These are phyloP conservation scores for Chaetomiaceae sp. DNA, from an alignment of 2,329 filamentous ascomycete genomes.

Conservation along the genomic window DNA sequence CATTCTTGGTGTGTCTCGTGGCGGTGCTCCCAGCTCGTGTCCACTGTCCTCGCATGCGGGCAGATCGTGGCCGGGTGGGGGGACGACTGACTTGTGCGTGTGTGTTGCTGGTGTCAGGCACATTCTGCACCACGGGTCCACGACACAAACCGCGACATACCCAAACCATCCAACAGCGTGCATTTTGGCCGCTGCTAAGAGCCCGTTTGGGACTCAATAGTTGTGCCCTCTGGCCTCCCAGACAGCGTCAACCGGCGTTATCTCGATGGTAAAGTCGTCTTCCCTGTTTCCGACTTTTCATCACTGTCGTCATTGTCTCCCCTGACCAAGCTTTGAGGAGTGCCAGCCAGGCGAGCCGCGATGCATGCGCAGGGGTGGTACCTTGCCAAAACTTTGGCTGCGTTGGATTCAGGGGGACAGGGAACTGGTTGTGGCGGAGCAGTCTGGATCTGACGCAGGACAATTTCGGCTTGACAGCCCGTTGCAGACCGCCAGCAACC, in stretches of 20 bases:
- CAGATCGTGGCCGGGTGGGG: neutral
- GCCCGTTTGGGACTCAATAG: too few relatives aligned
- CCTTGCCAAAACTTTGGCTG: conserved; percentile 15
- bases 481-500: conserved; percentile 12
- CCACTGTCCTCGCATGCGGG: neutral
- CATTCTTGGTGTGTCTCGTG: neutral
- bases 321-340: conserved; percentile 3
- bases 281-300: neutral
- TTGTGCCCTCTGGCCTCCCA: too few relatives aligned
- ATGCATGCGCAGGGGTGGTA: conserved; percentile 13
- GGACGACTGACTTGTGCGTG: too few relatives aligned
- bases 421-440: conserved; percentile 23
- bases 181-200: too few relatives aligned
- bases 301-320: conserved; percentile 7
- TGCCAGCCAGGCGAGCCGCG: conserved; percentile 1
- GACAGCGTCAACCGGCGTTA: neutral
- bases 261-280: neutral
- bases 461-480: conserved; percentile 21
- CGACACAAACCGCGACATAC: too few relatives aligned
- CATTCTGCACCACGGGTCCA: too few relatives aligned
- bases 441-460: conserved; percentile 17
- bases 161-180: neutral
- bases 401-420: conserved; percentile 16
- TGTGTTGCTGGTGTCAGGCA: too few relatives aligned
- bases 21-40: conserved; percentile 5